Percentiles rank a stretch among this genome's conserved stretches.
These are phyloP conservation scores for Lactifluus volemus DNA, from an alignment of 768 basidiomycete species.

Conservation along the genomic window DNA sequence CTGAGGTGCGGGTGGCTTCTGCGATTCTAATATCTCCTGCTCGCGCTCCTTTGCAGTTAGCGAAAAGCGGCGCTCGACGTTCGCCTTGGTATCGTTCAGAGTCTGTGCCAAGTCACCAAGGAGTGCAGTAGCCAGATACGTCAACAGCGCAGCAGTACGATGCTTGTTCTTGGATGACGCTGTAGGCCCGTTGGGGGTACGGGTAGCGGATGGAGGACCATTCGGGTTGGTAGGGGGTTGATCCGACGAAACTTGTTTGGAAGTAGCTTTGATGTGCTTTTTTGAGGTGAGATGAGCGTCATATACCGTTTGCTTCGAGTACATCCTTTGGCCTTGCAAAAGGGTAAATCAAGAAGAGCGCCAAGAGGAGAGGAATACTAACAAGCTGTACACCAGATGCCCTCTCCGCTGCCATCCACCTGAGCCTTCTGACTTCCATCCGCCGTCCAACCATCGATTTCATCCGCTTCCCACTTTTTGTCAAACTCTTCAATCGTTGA, in stretches of 20 bases:
- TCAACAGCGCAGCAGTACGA: conserved; percentile 59
- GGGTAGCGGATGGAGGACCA: conserved; percentile 33
- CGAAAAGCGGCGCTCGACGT: conserved; percentile 93
- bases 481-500: conserved; percentile 65
- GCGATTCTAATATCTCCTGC: conserved; percentile 76
- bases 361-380: conserved; percentile 29
- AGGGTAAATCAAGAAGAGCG: conserved; percentile 6
- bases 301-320: conserved; percentile 96
- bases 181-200: conserved; percentile 25
- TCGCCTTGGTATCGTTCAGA: conserved; percentile 86
- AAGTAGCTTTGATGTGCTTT: conserved; percentile 89
- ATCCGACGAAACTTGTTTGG: conserved; percentile 50
- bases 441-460: conserved; percentile 72
- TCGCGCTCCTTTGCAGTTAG: conserved; percentile 97
- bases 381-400: conserved; percentile 96
- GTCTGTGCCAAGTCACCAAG: conserved; percentile 54
- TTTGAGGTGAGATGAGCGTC: conserved; percentile 93
- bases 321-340: conserved; percentile 77
- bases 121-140: conserved; percentile 60
- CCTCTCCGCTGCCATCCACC: conserved; percentile 41
- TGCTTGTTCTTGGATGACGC: conserved; percentile 39
- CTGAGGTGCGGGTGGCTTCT: conserved; percentile 40
- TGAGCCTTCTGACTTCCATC: conserved; percentile 32
- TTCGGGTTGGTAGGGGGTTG: conserved; percentile 49
- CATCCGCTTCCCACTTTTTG: conserved; percentile 68